Conservation (phyloP, 805 yeast species). For the Teunomyces tritomae region DNA sequence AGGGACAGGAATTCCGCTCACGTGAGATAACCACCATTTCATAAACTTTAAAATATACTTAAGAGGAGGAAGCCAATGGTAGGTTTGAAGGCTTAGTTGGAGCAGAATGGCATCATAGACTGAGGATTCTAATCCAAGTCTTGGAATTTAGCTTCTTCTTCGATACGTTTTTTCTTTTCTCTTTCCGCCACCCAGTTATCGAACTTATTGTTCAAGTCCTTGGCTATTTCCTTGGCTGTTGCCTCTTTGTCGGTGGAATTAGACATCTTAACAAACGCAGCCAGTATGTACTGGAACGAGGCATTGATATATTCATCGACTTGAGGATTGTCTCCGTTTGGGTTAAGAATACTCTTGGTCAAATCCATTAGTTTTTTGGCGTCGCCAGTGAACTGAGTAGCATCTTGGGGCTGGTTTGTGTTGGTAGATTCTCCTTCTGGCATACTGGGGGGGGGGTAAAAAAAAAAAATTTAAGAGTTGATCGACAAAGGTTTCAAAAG, state of each 20-base stretch:
- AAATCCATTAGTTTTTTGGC: constrained; percentile 11
- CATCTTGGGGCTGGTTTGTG: not conserved
- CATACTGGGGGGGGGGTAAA: too few relatives aligned
- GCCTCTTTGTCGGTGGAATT: constrained; percentile 30
- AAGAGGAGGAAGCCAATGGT: too few relatives aligned
- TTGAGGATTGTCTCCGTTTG: constrained; percentile 26
- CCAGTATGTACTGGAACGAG: constrained; percentile 25
- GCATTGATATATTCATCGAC: constrained; percentile 25
- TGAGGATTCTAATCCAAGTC: not conserved
- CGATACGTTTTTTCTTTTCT: constrained; percentile 9
- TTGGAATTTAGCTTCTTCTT: constrained; percentile 5
- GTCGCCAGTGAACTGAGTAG: constrained; percentile 5
- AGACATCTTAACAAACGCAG: constrained; percentile 27
- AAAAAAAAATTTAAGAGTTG: not conserved
- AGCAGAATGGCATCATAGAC: too few relatives aligned
- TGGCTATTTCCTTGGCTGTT: constrained; percentile 34
- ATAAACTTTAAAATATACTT: not conserved
- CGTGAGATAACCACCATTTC: not conserved
- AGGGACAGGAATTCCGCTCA: not conserved
- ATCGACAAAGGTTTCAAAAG: not conserved
- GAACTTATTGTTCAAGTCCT: constrained; percentile 28
- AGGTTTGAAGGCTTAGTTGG: too few relatives aligned
- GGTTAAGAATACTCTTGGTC: constrained; percentile 22
- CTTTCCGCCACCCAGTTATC: constrained; percentile 26
- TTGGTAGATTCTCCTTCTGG: not conserved